Evolutionary conservation across 192 early-diverging fungal species (phyloP), one percentile per base, ranked within the genome.

Genomic region (Fimicolochytrium jonesii): DNA sequence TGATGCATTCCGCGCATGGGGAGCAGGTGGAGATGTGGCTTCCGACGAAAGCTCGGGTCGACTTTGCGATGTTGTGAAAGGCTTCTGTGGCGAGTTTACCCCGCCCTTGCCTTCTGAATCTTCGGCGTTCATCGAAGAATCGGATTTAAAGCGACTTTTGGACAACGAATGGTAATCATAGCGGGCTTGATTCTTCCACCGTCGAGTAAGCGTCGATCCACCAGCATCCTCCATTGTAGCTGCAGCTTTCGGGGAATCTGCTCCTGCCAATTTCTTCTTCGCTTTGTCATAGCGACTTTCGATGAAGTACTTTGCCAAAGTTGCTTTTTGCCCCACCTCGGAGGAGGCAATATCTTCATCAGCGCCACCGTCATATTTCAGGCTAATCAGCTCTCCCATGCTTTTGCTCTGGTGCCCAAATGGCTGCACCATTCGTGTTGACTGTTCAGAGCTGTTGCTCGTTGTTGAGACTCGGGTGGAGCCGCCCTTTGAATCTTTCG

Each of bases 241-340:
- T 25, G 33, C 29, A 22, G 5, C 20, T 9, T 9, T 39, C 37
- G 37, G 37, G 37, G 37, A 9, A 17, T 9, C 17, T 17, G 22
- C 13, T 17, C 13, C 13, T n/a, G 22, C 15, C 17, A 48, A 20
- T 55, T 29, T 22, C 39, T 23, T 13, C 17, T 9, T 9, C 2
- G 33, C 53, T 15, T 15, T 49, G 28, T 56, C 55, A 45, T 67
- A 67, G 7, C 66, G 56, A 11, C 33, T 7, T 31, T 67, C 57
- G 44, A 67, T 67, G 54, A 60, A 67, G 11, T 52, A 52, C 32
- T 67, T 67, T 33, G 66, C 66, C 2, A 67, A 33, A 20, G 39
- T 30, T 15, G 62, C 62, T 33, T 64, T 64, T 15, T 53, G 62
- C 4, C 39, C 53, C 1, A 43, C 64, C n/a, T 60, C 42, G 37